phyloP scores from a whole-genome alignment of 2,329 filamentous ascomycete genomes.

The Tolypocladium amazonense region DNA sequence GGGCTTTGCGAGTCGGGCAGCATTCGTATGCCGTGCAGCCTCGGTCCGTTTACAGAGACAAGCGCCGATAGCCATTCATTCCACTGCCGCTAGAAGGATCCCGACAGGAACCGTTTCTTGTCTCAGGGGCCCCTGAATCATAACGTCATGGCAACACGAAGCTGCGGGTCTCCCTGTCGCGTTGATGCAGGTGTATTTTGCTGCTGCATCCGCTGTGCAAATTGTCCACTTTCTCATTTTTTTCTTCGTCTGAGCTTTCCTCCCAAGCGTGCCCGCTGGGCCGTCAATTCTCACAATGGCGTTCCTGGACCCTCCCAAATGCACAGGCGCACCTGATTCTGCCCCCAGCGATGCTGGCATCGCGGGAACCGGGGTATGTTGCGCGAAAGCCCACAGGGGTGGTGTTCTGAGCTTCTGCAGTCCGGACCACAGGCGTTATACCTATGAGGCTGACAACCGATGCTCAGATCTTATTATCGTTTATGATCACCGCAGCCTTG shows the following conservation, averaged over 20 bases:
- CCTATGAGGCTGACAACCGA: neutral
- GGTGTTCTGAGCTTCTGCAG: neutral
- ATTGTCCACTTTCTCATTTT: neutral
- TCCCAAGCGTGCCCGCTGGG: neutral
- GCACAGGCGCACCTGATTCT: conserved; percentile 29
- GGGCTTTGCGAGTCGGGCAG: neutral
- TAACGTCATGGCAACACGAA: neutral
- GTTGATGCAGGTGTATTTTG: neutral
- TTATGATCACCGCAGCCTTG: conserved; percentile 52
- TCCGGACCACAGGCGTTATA: neutral
- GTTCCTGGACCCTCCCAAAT: conserved; percentile 17
- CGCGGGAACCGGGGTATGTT: conserved; percentile 40
- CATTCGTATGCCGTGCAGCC: neutral
- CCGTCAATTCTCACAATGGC: neutral
- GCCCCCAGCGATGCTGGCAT: conserved; percentile 45
- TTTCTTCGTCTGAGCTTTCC: neutral
- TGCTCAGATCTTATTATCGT: conserved; percentile 48
- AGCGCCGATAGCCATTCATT: neutral
- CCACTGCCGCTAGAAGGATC: neutral
- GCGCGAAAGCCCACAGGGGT: conserved; percentile 10
- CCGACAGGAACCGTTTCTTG: neutral
- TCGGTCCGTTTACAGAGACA: neutral
- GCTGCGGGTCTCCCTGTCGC: neutral
- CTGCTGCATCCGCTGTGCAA: neutral
- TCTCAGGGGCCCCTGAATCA: neutral